Conservation (phyloP, 768 basidiomycete genomes). For the Cyclocybe cylindracea region DNA sequence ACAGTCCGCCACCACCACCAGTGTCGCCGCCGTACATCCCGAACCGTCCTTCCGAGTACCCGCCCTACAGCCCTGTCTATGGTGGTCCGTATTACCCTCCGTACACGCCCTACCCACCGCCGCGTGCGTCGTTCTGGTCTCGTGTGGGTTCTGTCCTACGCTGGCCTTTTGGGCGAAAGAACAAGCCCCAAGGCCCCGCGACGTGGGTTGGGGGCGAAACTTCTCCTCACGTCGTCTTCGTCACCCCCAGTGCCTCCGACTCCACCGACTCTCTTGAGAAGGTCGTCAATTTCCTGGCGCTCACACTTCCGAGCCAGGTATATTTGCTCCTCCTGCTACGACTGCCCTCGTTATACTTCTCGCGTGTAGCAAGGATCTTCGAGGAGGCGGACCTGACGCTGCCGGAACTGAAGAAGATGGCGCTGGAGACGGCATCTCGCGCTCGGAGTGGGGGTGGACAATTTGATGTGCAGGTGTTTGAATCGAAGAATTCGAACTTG, state of each 20-base stretch:
- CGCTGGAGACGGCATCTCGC: slow-evolving; percentile 26
- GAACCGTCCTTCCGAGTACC: too few relatives aligned
- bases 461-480: slow-evolving; percentile 5
- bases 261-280: background rate
- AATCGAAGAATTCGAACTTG: slow-evolving; percentile 2
- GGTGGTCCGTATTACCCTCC: background rate
- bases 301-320: slow-evolving; percentile 24
- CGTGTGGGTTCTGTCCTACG: background rate
- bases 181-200: too few relatives aligned
- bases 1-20: background rate
- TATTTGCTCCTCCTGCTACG: slow-evolving; percentile 47
- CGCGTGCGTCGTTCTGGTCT: background rate
- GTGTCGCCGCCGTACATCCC: too few relatives aligned
- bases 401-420: slow-evolving; percentile 53
- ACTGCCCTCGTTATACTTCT: slow-evolving; percentile 65
- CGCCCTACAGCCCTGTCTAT: background rate
- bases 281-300: slow-evolving; percentile 16
- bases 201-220: too few relatives aligned
- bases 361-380: slow-evolving; percentile 63
- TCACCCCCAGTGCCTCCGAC: background rate
- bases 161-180: background rate
- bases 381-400: slow-evolving; percentile 62
- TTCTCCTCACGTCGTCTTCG: background rate
- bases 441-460: slow-evolving; percentile 1
- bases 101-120: background rate